Evolutionary conservation across 139 green algal genomes (phyloP).

Genomic region (Zygnema cylindricum): DNA sequence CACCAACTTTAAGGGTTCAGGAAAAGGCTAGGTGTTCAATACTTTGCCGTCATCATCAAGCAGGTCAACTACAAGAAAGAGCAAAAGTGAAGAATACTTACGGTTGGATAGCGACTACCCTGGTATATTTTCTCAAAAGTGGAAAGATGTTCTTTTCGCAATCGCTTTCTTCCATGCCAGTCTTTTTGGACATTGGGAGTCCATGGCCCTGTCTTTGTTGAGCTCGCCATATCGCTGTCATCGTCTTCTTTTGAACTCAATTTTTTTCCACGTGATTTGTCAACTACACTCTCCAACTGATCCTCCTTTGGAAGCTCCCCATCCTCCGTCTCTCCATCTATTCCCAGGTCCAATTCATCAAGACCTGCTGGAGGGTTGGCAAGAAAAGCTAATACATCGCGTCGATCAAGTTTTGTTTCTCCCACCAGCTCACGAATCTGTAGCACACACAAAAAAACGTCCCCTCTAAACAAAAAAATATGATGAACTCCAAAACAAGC

Average conservation of each 20-base stretch:
- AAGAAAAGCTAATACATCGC: neutral
- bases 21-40: too few species aligned
- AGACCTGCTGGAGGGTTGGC: neutral
- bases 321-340: neutral
- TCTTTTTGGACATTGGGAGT: neutral
- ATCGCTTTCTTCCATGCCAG: conserved; percentile 9
- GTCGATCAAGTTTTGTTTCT: neutral
- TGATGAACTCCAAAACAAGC: too few species aligned
- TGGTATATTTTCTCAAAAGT: conserved; percentile 31
- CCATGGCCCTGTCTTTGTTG: neutral
- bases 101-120: conserved; percentile 25
- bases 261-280: neutral
- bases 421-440: neutral
- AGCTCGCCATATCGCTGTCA: neutral
- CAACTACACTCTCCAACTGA: neutral
- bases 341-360: neutral
- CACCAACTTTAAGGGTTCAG: too few species aligned
- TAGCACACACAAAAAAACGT: too few species aligned
- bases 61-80: too few species aligned
- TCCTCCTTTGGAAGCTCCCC: neutral
- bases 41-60: too few species aligned
- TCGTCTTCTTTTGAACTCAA: neutral
- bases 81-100: neutral
- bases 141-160: conserved; percentile 26
- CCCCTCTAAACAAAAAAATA: too few species aligned